Percentiles rank a stretch among this genome's conserved stretches.
These are phyloP conservation scores for Pulveroboletus sp. DNA, from an alignment of 768 basidiomycete species.

Conservation along the genomic window DNA sequence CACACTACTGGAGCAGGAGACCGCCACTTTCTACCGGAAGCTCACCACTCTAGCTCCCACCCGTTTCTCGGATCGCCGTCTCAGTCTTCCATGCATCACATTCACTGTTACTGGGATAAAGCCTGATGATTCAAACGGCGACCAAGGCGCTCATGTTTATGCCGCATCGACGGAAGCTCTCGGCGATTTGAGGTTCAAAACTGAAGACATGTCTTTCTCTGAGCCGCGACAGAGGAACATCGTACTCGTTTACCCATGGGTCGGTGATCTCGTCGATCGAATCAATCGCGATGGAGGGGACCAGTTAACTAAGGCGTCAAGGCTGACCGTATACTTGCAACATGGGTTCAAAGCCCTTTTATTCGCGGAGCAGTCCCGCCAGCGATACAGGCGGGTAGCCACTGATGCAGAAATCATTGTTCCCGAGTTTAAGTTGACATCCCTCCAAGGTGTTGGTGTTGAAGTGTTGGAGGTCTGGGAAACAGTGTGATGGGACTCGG, in stretches of 20 bases:
- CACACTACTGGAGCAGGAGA: background rate
- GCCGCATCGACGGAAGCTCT: slow-evolving; percentile 1
- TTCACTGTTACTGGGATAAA: background rate
- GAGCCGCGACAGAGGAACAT: background rate
- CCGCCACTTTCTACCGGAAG: background rate
- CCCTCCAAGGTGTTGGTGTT: background rate
- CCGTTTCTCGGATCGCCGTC: slow-evolving; percentile 6
- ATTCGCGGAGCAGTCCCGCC: slow-evolving; percentile 3
- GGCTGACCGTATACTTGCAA: slow-evolving; percentile 6
- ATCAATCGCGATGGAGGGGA: background rate
- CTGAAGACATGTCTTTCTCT: background rate
- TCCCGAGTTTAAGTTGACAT: background rate
- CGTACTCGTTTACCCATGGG: slow-evolving; percentile 13
- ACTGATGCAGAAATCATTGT: background rate
- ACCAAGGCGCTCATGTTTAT: background rate
- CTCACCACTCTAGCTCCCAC: background rate
- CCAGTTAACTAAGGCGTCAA: background rate
- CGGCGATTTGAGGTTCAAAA: background rate
- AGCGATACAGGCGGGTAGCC: slow-evolving; percentile 18
- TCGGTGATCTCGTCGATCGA: slow-evolving; percentile 1
- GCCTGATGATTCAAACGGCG: background rate
- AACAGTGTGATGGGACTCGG: background rate
- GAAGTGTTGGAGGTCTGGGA: slow-evolving; percentile 7
- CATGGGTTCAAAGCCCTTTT: slow-evolving; percentile 6
- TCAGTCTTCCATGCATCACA: slow-evolving; percentile 12